Base-by-base conservation (phyloP, 2,329 filamentous ascomycete species). In the Stromatinia cepivora region DNA sequence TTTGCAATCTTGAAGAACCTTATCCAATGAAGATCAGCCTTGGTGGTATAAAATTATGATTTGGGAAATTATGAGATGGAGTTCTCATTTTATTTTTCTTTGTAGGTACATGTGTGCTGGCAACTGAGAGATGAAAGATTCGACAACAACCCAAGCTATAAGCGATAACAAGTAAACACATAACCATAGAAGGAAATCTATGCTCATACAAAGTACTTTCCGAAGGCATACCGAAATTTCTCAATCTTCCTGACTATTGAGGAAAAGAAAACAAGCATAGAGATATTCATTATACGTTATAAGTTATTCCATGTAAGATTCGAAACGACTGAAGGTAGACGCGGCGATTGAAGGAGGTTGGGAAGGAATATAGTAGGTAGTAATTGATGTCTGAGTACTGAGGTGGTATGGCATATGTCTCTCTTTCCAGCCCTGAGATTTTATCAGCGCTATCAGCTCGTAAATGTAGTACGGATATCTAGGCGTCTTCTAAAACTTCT, bases 31-130 rank as follows among this genome's bases (percentile, higher is more conserved):
- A 15, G 22, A 7, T 25, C 25, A 39, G 45, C 34, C 48, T 63
- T 11, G 15, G 25, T 20, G 31, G 31, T 20, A 52, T 63, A 11
- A 39, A 63, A 52, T 63, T 52, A 63, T 63, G 46, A 61, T 52
- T 20, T 52, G 61, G 61, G 46, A 63, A 42, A 63, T 63, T 63
- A 39, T 64, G 61, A 39, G 31, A 63, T 63, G 61, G 45, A 52
- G 31, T 39, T 52, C 31, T 63, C 61, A 63, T 63, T 36, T 63
- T 28, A 39, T 11, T 39, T 63, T 52, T 13, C 4, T 22, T n/a
- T 6, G n/a, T 39, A 20, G 46, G n/a, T 36, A 39, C 13, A 52
- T 39, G 31, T 63, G 46, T 39, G 61, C n/a, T 64, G 61, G n/a
- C 46, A 52, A 28, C 28, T 22, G 46, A 63, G 56, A 62, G 59